Evolutionary conservation across 1,284 basidiomycete species (phyloP).

Genomic region (Ceratobasidium sp.): DNA sequence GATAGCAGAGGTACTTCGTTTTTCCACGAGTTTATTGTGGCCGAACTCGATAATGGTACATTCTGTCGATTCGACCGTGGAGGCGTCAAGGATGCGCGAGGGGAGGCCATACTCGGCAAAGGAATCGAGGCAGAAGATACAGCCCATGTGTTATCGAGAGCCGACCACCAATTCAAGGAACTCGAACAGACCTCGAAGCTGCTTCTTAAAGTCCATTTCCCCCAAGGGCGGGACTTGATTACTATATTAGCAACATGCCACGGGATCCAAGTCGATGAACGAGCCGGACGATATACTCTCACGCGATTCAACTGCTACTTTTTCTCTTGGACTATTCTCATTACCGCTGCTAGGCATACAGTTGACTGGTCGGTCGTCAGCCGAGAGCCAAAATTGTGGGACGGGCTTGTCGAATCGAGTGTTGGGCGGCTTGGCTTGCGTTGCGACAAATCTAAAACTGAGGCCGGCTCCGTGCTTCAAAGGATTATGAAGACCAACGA

Average conservation of each 20-base stretch:
- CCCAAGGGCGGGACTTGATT: slow-evolving; percentile 9
- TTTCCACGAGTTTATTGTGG: slow-evolving; percentile 30
- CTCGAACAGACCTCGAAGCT: background rate
- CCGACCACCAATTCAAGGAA: background rate
- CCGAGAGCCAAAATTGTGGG: slow-evolving; percentile 10
- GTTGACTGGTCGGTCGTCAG: slow-evolving; percentile 1
- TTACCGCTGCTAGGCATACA: background rate
- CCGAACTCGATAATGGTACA: slow-evolving; percentile 5
- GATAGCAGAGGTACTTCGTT: background rate
- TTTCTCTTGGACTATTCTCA: slow-evolving; percentile 31
- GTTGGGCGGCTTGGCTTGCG: background rate
- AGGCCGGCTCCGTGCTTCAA: background rate
- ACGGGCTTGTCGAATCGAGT: background rate
- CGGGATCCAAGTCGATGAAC: slow-evolving; percentile 11
- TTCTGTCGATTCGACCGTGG: slow-evolving; percentile 23
- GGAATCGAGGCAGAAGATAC: slow-evolving; percentile 22
- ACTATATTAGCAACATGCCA: slow-evolving; percentile 14
- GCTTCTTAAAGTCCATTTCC: background rate
- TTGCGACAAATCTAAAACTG: background rate
- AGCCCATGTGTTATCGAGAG: background rate
- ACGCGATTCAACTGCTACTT: slow-evolving; percentile 36
- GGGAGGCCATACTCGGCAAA: background rate
- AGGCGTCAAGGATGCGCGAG: background rate
- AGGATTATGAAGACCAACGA: background rate
- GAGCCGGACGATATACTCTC: slow-evolving; percentile 12